Percentiles rank a stretch among this genome's conserved stretches.
phyloP scores from a whole-genome alignment of 257 asterid species.

The Parsonsia alboflavescens region DNA sequence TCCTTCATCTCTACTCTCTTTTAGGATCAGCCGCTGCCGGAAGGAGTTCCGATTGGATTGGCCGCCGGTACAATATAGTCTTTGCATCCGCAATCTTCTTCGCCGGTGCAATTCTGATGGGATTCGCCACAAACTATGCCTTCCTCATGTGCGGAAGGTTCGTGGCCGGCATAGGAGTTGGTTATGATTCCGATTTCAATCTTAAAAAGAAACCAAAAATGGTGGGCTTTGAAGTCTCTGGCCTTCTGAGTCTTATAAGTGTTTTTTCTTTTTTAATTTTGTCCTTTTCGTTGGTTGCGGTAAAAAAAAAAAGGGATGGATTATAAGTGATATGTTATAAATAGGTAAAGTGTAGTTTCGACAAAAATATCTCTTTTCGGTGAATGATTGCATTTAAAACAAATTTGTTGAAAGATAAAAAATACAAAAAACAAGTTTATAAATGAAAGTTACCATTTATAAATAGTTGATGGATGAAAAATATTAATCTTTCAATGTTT shows the following conservation, averaged over 20 bases:
- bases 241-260: slow-evolving; percentile 8
- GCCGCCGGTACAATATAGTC: slow-evolving; percentile 78
- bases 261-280: too few species aligned
- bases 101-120: slow-evolving; percentile 81
- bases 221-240: neutral
- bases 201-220: neutral
- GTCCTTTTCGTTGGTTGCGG: too few species aligned
- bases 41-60: slow-evolving; percentile 80
- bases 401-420: too few species aligned
- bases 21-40: slow-evolving; percentile 92
- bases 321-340: too few species aligned
- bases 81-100: slow-evolving; percentile 77
- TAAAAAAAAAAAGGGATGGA: too few species aligned
- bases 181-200: slow-evolving; percentile 34
- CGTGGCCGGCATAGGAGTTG: slow-evolving; percentile 85
- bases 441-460: too few species aligned
- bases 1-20: slow-evolving; percentile 58
- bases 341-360: too few species aligned
- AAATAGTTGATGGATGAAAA: too few species aligned
- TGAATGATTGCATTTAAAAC: too few species aligned
- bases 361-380: too few species aligned
- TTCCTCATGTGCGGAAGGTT: slow-evolving; percentile 87
- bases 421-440: too few species aligned
- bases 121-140: slow-evolving; percentile 65
- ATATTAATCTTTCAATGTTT: too few species aligned